Conservation (phyloP, 2,329 filamentous ascomycete genomes). For the Blumeria graminis region DNA sequence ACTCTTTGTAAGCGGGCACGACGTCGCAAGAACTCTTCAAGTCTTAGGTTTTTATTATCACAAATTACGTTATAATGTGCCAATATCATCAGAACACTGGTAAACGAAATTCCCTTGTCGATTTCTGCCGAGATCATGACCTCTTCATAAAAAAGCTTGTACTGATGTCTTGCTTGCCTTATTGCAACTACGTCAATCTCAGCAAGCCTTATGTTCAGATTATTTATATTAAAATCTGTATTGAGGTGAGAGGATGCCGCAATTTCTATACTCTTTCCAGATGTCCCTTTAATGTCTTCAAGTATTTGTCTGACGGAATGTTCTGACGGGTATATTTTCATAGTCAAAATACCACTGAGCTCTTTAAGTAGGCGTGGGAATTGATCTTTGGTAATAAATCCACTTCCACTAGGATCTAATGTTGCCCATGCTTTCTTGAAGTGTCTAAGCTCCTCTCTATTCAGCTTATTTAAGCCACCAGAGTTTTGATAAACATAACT, state of each 20-base stretch:
- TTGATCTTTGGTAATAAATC: constrained; percentile 70
- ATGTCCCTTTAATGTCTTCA: constrained; percentile 42
- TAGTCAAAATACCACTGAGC: constrained; percentile 84
- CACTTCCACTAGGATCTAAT: constrained; percentile 74
- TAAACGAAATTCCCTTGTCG: constrained; percentile 76
- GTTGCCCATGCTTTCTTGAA: constrained; percentile 98
- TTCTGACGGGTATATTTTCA: constrained; percentile 84
- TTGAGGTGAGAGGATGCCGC: constrained; percentile 29
- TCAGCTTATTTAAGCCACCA: constrained; percentile 73
- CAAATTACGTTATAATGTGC: constrained; percentile 98
- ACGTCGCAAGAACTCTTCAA: constrained; percentile 85
- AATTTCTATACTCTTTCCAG: constrained; percentile 17
- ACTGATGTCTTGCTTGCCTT: constrained; percentile 47
- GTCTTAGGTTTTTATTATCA: constrained; percentile 81
- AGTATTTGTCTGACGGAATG: constrained; percentile 71
- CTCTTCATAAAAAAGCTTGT: constrained; percentile 94
- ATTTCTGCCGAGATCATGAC: constrained; percentile 82
- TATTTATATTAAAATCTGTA: constrained; percentile 42
- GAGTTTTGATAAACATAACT: constrained; percentile 97
- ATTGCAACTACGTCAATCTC: constrained; percentile 55
- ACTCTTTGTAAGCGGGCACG: constrained; percentile 78
- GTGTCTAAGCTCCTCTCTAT: constrained; percentile 75
- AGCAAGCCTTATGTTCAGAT: constrained; percentile 47
- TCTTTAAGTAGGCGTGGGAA: constrained; percentile 79
- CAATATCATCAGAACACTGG: constrained; percentile 76